Base-by-base conservation (phyloP, 495 filamentous ascomycete species). In the Copromyces sp. region DNA sequence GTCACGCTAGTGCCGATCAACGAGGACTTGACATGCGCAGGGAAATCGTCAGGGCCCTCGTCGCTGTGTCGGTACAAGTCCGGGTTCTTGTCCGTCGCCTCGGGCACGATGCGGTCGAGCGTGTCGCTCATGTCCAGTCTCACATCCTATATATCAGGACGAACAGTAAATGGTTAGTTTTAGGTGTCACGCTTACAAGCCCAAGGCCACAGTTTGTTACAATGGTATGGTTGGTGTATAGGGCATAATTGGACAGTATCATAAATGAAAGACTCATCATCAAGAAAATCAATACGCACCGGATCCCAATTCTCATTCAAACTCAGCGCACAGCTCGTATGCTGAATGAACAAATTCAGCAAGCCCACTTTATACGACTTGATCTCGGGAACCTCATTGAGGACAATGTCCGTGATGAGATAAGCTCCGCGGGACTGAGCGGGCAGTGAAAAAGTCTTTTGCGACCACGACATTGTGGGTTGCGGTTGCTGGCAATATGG, bases 71-170 rank as follows among this genome's bases (percentile, higher is more conserved):
- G 85, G 84, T 99, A 99, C 39, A 98, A 81, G 3, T 89, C 91
- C 82, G 91, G 88, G 16, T 85, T 86, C 38, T 82, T 82, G 7
- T 80, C 80, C 0, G 84, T 85, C 73, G 94, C 92, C 78, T 92
- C 89, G 1, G 92, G 92, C 69, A 90, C 95, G 73, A 99, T 91
- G 37, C 93, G 83, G 80, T 99, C 96, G 73, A 99, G 83, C 71
- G 94, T 91, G 84, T 98, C 95, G 75, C 88, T 92, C 96, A 99
- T 98, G 78, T 97, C 94, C 2, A 84, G 87, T 39, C 93, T 83
- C 16, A 86, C 84, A 72, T 86, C 84, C 68, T 79, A 17, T 16
- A 53, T 40, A 24, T 24, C 24, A 24, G 24, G 45, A 42, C 40
- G 40, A 42, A 9, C 9, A 68, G 6, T 24, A 39, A 14, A n/a